Evolutionary conservation across 2,329 filamentous ascomycete genomes (phyloP).

Genomic region (Cercospora janseana): DNA sequence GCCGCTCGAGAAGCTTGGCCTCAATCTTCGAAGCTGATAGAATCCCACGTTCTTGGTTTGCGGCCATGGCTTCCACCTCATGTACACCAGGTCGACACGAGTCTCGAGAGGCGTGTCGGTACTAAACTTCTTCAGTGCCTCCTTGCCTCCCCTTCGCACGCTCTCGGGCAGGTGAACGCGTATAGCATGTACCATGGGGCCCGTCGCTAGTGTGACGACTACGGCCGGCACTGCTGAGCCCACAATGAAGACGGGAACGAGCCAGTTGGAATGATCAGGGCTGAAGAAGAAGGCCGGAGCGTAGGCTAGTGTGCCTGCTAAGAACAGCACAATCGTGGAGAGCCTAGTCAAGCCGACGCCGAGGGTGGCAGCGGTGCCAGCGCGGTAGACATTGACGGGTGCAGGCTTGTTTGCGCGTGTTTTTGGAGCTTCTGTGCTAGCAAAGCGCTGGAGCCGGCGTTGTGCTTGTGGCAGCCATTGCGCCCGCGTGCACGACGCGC

Average conservation of each 20-base stretch:
- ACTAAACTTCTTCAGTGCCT: constrained; percentile 50
- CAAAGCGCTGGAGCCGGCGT: background rate
- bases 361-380: constrained; percentile 64
- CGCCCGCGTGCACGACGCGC: background rate
- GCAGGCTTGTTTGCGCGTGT: constrained; percentile 45
- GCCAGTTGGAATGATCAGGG: constrained; percentile 45
- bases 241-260: constrained; percentile 44
- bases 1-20: constrained; percentile 16
- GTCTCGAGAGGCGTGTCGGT: constrained; percentile 46
- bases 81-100: constrained; percentile 42
- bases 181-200: constrained; percentile 70
- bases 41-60: constrained; percentile 31
- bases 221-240: constrained; percentile 64
- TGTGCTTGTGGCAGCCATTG: background rate
- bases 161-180: constrained; percentile 66
- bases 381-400: constrained; percentile 69
- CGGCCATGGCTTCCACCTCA: constrained; percentile 44
- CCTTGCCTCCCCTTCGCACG: constrained; percentile 60
- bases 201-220: constrained; percentile 62
- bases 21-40: constrained; percentile 30
- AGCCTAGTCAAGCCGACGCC: constrained; percentile 70
- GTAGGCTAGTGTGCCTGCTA: constrained; percentile 59
- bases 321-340: constrained; percentile 66
- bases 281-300: constrained; percentile 56
- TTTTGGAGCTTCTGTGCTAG: background rate